Evolutionary conservation across 2,329 filamentous ascomycete genomes (phyloP).

Genomic region (Xylariaceae sp.): DNA sequence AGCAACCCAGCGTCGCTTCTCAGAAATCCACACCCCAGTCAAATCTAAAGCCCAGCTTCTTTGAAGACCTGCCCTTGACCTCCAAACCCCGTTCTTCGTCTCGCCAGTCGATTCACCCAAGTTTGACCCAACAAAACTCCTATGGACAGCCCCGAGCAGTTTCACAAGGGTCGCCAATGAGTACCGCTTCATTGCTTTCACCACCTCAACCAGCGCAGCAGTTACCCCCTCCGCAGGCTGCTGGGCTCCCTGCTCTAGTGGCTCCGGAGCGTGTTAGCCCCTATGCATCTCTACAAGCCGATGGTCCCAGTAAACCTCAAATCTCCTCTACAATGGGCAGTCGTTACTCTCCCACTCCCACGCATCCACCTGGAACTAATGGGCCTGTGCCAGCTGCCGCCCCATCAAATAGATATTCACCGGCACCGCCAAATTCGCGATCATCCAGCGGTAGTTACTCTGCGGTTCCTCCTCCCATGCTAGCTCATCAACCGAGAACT

Average conservation of each 20-base stretch:
- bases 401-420: constrained; percentile 50
- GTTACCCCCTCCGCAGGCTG: constrained; percentile 23
- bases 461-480: constrained; percentile 39
- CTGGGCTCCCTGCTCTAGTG: constrained; percentile 40
- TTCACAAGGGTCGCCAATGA: constrained; percentile 26
- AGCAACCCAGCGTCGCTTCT: constrained; percentile 28
- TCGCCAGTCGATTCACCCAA: constrained; percentile 44
- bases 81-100: constrained; percentile 57
- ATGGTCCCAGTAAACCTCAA: constrained; percentile 29
- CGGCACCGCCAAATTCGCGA: constrained; percentile 38
- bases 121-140: constrained; percentile 37
- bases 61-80: constrained; percentile 67
- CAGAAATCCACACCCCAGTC: constrained; percentile 34
- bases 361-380: constrained; percentile 36
- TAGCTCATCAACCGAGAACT: constrained; percentile 57
- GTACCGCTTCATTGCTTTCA: constrained; percentile 21
- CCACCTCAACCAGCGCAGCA: constrained; percentile 16
- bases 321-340: constrained; percentile 32
- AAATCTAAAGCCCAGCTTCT: constrained; percentile 55
- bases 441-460: constrained; percentile 38
- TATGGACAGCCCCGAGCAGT: constrained; percentile 33
- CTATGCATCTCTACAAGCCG: constrained; percentile 44
- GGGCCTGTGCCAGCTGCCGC: constrained; percentile 35
- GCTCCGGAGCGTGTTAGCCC: constrained; percentile 48
- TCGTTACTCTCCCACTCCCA: constrained; percentile 59